Percentiles rank a stretch among this genome's conserved stretches.
phyloP scores from a whole-genome alignment of 768 basidiomycete genomes.

The Clavulina sp. region DNA sequence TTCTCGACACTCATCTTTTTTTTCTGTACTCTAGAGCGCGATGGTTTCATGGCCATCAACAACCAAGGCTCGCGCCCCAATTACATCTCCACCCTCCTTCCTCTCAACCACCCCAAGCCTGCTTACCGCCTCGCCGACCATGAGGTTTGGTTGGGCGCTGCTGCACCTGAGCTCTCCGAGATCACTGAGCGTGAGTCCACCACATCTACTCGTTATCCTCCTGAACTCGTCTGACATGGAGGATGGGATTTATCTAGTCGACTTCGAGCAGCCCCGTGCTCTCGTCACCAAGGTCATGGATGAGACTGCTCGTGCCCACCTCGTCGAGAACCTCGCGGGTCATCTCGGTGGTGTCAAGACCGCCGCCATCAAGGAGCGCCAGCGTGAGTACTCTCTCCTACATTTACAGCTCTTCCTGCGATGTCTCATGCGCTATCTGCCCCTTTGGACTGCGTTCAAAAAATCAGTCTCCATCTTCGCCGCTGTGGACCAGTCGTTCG shows the following conservation, averaged over 20 bases:
- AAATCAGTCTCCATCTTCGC: conserved; percentile 57
- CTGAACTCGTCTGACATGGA: neutral
- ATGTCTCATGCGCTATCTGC: too few relatives aligned
- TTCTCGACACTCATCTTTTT: neutral
- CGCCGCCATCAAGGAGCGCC: conserved; percentile 28
- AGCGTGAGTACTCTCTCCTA: conserved; percentile 32
- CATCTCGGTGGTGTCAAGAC: conserved; percentile 17
- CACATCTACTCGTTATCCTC: conserved; percentile 17
- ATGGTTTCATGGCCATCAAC: conserved; percentile 46
- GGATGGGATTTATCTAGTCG: conserved; percentile 8
- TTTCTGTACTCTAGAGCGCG: conserved; percentile 32
- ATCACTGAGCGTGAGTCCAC: conserved; percentile 49
- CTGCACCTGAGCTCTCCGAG: conserved; percentile 32
- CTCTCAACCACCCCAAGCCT: conserved; percentile 43
- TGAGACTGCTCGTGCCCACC: conserved; percentile 17
- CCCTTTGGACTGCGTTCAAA: neutral
- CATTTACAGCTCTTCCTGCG: neutral
- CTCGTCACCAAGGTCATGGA: conserved; percentile 24
- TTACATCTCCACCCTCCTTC: conserved; percentile 64
- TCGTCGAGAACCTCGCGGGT: conserved; percentile 23
- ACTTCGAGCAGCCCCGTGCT: conserved; percentile 19
- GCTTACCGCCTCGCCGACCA: conserved; percentile 31
- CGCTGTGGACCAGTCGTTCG: conserved; percentile 54
- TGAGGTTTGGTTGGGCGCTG: conserved; percentile 58
- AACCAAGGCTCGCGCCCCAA: conserved; percentile 77